These are phyloP conservation scores for Apophysomyces elegans DNA, from an alignment of 371 early-diverging fungal genomes.

Conservation along the genomic window DNA sequence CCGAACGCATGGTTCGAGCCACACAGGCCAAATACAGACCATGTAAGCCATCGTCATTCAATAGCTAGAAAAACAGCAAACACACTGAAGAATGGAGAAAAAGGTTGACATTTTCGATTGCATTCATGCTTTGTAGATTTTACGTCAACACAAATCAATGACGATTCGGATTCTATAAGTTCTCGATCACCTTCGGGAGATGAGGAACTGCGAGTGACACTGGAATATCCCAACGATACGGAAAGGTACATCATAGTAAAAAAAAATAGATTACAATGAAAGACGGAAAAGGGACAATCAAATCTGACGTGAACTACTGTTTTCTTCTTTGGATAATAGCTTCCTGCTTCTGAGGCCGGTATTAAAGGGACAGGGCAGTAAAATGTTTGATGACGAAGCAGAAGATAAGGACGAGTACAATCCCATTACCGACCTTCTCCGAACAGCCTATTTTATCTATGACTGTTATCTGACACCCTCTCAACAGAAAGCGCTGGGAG, in stretches of 20 bases:
- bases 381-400: constrained; percentile 36
- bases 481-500: constrained; percentile 62
- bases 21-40: constrained; percentile 48
- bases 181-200: constrained; percentile 33
- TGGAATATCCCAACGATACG: constrained; percentile 45
- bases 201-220: constrained; percentile 34
- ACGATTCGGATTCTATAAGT: constrained; percentile 31
- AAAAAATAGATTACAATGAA: neutral
- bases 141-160: constrained; percentile 24
- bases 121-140: constrained; percentile 18
- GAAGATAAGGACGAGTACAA: constrained; percentile 79
- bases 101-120: neutral
- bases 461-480: constrained; percentile 62
- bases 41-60: constrained; percentile 33
- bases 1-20: constrained; percentile 54
- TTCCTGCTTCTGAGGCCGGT: constrained; percentile 48
- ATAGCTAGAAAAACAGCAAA: too few species aligned
- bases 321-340: constrained; percentile 10
- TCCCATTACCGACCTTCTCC: constrained; percentile 79
- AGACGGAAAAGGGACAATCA: neutral
- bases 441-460: constrained; percentile 70
- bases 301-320: neutral
- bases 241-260: constrained; percentile 31
- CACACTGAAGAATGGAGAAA: neutral
- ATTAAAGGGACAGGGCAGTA: constrained; percentile 26